Conservation (phyloP, 2,329 filamentous ascomycete species). For the Aureobasidium sp. region DNA sequence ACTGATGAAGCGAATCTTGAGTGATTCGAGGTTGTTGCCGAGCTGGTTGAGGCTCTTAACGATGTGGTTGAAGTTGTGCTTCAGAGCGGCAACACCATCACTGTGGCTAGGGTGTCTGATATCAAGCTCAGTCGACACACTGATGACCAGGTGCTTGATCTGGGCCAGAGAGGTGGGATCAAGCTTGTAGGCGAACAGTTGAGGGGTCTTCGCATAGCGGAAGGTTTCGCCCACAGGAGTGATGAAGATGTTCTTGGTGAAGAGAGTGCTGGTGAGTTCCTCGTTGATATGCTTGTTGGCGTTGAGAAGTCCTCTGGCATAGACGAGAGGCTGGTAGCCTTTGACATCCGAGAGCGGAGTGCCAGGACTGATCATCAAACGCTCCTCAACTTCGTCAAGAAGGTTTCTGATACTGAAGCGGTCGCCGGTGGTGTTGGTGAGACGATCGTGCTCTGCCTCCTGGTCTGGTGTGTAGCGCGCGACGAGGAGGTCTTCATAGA, state of each 20-base stretch:
- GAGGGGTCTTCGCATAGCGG: neutral
- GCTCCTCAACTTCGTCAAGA: neutral
- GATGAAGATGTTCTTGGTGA: neutral
- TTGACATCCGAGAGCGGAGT: neutral
- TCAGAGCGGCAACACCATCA: neutral
- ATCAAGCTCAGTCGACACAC: neutral
- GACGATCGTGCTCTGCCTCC: neutral
- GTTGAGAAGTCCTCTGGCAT: neutral
- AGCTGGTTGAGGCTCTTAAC: neutral
- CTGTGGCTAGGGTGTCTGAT: neutral
- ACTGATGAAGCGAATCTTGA: neutral
- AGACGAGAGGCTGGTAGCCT: neutral
- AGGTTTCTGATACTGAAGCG: neutral
- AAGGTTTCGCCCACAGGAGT: neutral
- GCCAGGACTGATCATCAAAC: neutral
- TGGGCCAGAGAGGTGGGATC: neutral
- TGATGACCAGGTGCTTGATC: neutral
- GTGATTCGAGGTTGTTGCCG: neutral
- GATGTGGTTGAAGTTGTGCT: conserved; percentile 6
- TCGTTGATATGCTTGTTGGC: neutral
- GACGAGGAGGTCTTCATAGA: neutral
- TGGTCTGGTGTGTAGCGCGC: neutral
- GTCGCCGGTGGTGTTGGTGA: neutral
- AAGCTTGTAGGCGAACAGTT: neutral
- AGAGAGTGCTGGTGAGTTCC: neutral